phyloP scores from a whole-genome alignment of 768 basidiomycete species.

The Suillus placidus region DNA sequence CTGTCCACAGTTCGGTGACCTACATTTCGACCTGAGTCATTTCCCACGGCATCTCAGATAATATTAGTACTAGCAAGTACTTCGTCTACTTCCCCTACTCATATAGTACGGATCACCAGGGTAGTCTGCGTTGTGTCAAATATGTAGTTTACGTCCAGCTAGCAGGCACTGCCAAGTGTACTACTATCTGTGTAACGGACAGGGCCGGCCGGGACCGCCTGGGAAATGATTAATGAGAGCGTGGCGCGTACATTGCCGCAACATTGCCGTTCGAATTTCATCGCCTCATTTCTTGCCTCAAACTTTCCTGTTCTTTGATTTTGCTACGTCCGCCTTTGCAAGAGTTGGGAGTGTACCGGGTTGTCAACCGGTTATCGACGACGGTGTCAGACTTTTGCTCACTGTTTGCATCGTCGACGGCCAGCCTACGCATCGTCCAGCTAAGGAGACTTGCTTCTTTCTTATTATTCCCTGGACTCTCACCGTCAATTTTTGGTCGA shows the following conservation, averaged over 20 bases:
- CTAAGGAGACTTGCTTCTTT: not conserved
- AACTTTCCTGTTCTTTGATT: conserved; percentile 6
- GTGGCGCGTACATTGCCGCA: not conserved
- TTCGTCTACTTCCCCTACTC: not conserved
- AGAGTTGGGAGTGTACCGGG: not conserved
- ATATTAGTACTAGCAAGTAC: not conserved
- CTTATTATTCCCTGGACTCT: conserved; percentile 1
- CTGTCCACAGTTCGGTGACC: not conserved
- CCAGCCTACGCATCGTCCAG: not conserved
- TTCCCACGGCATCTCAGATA: not conserved
- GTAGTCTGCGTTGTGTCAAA: not conserved
- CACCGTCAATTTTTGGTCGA: conserved; percentile 4
- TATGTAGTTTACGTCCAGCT: not conserved
- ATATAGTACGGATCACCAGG: not conserved
- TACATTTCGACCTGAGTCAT: not conserved
- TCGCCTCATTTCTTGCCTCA: conserved; percentile 8
- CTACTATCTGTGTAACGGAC: not conserved
- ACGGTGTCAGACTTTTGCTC: not conserved
- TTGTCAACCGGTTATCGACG: not conserved
- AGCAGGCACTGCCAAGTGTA: not conserved
- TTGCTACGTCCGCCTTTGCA: not conserved
- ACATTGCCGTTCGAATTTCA: not conserved
- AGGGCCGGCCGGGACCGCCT: not conserved
- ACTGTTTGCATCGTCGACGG: not conserved
- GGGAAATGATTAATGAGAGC: not conserved